A percentile compares a stretch with the other conserved stretches of the same genome.
phyloP scores from a whole-genome alignment of 768 basidiomycete species.

The Mycena rosella region DNA sequence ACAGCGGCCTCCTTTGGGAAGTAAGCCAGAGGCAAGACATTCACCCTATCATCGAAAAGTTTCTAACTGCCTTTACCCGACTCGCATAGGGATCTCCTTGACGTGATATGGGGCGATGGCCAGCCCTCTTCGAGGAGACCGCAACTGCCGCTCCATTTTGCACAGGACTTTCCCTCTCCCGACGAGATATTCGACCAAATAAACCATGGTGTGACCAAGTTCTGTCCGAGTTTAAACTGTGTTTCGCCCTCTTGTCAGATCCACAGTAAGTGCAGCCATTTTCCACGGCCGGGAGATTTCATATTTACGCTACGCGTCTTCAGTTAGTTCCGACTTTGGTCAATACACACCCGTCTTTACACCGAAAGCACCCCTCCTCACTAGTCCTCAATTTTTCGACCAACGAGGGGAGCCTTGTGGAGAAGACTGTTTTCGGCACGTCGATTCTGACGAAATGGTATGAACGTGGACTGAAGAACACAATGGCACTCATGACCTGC shows the following conservation, averaged over 20 bases:
- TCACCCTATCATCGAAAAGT: background rate
- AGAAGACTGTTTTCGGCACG: constrained; percentile 34
- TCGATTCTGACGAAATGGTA: constrained; percentile 17
- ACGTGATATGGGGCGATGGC: constrained; percentile 21
- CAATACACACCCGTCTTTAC: constrained; percentile 6
- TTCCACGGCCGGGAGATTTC: too few relatives aligned
- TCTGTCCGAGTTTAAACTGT: constrained; percentile 26
- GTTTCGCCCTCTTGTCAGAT: background rate
- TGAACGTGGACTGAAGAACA: background rate
- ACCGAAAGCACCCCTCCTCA: constrained; percentile 30
- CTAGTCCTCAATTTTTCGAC: constrained; percentile 19
- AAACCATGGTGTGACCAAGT: background rate
- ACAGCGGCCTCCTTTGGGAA: constrained; percentile 59
- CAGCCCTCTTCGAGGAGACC: background rate
- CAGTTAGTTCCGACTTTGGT: background rate
- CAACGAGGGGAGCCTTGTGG: constrained; percentile 31
- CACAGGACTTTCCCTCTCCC: background rate
- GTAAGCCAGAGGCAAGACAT: constrained; percentile 23
- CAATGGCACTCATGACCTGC: background rate
- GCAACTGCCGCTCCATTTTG: constrained; percentile 13
- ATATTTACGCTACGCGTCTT: too few relatives aligned
- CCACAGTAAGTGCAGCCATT: constrained; percentile 1
- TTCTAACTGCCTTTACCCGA: background rate
- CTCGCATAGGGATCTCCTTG: background rate
- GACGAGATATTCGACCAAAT: background rate